These are phyloP conservation scores for Apiotrichum montevideense DNA, from an alignment of 1,284 basidiomycete genomes.

Conservation along the genomic window DNA sequence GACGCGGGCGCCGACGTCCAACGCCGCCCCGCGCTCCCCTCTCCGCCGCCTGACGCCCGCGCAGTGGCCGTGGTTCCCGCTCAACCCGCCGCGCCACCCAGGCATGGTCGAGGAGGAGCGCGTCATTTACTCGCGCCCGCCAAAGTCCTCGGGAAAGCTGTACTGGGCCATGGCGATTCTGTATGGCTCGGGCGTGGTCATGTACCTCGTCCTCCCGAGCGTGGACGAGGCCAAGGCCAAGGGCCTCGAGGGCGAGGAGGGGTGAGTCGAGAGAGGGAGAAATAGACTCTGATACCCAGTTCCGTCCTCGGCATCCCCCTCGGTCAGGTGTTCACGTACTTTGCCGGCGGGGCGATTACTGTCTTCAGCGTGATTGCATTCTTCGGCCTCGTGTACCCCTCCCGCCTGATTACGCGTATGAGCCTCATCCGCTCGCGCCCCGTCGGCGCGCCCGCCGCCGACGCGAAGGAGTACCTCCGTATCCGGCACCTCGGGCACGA, in stretches of 20 bases:
- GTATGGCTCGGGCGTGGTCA: neutral
- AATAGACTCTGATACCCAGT: neutral
- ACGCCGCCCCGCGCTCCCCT: no score
- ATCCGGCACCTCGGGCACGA: slow-evolving; percentile 8
- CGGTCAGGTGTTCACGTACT: slow-evolving; percentile 4
- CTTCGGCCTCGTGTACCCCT: slow-evolving; percentile 1
- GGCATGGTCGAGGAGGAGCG: slow-evolving; percentile 13
- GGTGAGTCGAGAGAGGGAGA: slow-evolving; percentile 1
- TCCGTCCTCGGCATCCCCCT: slow-evolving; percentile 8
- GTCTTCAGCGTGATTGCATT: neutral
- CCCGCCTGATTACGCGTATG: slow-evolving; percentile 14
- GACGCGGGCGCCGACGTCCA: no score
- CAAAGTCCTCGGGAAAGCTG: neutral
- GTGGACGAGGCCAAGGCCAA: slow-evolving; percentile 1
- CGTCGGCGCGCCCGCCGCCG: neutral
- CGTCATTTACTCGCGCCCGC: slow-evolving; percentile 18
- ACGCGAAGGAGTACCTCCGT: slow-evolving; percentile 6
- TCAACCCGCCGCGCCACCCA: slow-evolving; percentile 1
- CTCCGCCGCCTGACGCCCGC: neutral
- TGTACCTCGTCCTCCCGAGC: slow-evolving; percentile 6
- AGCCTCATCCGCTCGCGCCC: slow-evolving; percentile 9
- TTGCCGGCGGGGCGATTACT: slow-evolving; percentile 2
- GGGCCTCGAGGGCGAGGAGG: neutral
- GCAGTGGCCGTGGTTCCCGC: slow-evolving; percentile 17
- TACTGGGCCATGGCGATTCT: slow-evolving; percentile 10